A percentile compares a stretch with the other conserved stretches of the same genome.
Conservation (phyloP, 1,139 yeast species). For the Starmera stellimalicola region DNA sequence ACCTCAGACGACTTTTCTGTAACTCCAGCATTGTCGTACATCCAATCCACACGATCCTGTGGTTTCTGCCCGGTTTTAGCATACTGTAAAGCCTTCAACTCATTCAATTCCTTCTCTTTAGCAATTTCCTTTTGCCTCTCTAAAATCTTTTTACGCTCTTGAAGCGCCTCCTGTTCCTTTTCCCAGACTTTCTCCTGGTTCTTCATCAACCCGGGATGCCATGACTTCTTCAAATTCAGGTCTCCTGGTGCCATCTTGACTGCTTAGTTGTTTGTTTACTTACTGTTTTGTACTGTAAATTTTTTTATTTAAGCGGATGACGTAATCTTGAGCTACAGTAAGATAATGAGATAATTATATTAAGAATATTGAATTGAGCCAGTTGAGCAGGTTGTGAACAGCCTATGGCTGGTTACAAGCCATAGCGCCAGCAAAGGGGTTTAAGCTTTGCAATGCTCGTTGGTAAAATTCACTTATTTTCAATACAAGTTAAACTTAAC, state of each 20-base stretch:
- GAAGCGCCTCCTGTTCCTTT: slow-evolving; percentile 67
- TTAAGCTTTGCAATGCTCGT: too few relatives aligned
- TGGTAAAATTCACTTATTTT: too few relatives aligned
- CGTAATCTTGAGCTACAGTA: too few relatives aligned
- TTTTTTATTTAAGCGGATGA: not conserved
- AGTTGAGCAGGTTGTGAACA: too few relatives aligned
- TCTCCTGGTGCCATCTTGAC: slow-evolving; percentile 57
- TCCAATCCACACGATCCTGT: slow-evolving; percentile 64
- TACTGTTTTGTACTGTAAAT: not conserved
- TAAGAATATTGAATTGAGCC: too few relatives aligned
- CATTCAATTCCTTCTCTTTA: slow-evolving; percentile 54
- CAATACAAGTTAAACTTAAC: too few relatives aligned
- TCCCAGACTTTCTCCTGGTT: slow-evolving; percentile 85
- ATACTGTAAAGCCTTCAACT: slow-evolving; percentile 44
- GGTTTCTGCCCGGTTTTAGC: slow-evolving; percentile 34
- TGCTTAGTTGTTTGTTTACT: too few relatives aligned
- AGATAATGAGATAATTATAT: not conserved
- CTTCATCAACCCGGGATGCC: slow-evolving; percentile 87
- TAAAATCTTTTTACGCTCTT: slow-evolving; percentile 58
- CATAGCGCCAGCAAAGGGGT: too few relatives aligned
- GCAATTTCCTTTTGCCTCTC: slow-evolving; percentile 58
- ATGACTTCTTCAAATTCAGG: slow-evolving; percentile 81
- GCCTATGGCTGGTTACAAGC: too few relatives aligned
- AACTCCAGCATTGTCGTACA: slow-evolving; percentile 45
- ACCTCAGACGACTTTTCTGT: slow-evolving; percentile 7